phyloP scores from a whole-genome alignment of 2,329 filamentous ascomycete genomes.

The Aspergillus cejpii region DNA sequence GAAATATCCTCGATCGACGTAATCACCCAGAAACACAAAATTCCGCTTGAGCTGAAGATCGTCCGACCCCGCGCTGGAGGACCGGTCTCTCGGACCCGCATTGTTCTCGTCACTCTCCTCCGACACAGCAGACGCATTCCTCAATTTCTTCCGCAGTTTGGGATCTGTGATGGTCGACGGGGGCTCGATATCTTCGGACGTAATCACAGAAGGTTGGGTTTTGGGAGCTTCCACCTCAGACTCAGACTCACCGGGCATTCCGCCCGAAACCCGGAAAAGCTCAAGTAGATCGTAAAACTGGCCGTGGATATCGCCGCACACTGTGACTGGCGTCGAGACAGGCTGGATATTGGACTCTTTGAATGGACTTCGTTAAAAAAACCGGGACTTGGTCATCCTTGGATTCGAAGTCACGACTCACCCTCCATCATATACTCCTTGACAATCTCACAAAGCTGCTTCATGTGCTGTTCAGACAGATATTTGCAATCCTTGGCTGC shows the following conservation, averaged over 20 bases:
- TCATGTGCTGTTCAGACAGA: conserved; percentile 93
- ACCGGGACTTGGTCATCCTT: background rate
- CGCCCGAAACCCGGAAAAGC: conserved; percentile 90
- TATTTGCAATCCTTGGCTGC: conserved; percentile 97
- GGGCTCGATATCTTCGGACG: conserved; percentile 84
- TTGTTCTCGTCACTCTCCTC: conserved; percentile 28
- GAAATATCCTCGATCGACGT: conserved; percentile 69
- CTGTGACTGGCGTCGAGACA: conserved; percentile 91
- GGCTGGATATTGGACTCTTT: conserved; percentile 97
- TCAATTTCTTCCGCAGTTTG: conserved; percentile 79
- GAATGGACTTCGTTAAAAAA: conserved; percentile 1
- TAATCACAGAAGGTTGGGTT: conserved; percentile 68
- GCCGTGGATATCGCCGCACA: conserved; percentile 96
- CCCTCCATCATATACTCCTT: conserved; percentile 99
- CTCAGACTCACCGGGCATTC: conserved; percentile 81
- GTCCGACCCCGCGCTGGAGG: conserved; percentile 25
- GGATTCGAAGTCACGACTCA: conserved; percentile 33
- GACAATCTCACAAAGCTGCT: conserved; percentile 95
- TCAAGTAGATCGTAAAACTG: conserved; percentile 98
- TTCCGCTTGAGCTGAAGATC: conserved; percentile 54
- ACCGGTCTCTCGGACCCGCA: conserved; percentile 21
- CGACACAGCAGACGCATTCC: conserved; percentile 32
- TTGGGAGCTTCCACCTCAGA: conserved; percentile 61
- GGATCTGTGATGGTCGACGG: conserved; percentile 83
- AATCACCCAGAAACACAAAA: conserved; percentile 67